Conservation (phyloP, 192 early-diverging fungal species). For the Umbelopsis isabellina region DNA sequence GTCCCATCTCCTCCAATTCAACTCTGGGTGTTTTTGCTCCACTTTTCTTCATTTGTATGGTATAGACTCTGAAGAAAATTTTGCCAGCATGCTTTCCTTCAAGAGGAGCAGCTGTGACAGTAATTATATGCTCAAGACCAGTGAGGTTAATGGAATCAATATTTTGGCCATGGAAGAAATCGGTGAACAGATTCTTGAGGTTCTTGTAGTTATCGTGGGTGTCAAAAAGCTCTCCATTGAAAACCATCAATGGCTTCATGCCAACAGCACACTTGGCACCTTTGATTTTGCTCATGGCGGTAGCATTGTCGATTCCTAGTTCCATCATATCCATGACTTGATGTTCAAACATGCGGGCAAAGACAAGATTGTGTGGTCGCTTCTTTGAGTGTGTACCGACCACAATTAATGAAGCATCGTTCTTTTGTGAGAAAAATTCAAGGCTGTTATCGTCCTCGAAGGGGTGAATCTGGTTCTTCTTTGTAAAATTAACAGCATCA, state of each 20-base stretch:
- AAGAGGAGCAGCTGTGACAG: conserved; percentile 71
- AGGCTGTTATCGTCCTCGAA: conserved; percentile 92
- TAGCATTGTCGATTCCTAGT: conserved; percentile 76
- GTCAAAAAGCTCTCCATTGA: conserved; percentile 89
- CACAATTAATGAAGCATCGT: conserved; percentile 91
- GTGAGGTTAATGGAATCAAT: conserved; percentile 78
- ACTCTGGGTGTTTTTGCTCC: conserved; percentile 86
- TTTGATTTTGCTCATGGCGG: conserved; percentile 75
- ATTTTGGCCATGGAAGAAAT: conserved; percentile 86
- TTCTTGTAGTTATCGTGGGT: conserved; percentile 67
- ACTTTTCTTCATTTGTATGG: conserved; percentile 83
- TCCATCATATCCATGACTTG: conserved; percentile 96
- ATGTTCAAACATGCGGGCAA: conserved; percentile 92
- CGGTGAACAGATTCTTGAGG: conserved; percentile 84
- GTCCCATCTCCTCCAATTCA: conserved; percentile 95
- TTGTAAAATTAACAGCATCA: conserved; percentile 84
- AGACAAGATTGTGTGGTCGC: conserved; percentile 90
- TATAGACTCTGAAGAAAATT: conserved; percentile 84
- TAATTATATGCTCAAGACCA: conserved; percentile 90
- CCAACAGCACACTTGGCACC: conserved; percentile 78
- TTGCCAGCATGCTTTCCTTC: conserved; percentile 56
- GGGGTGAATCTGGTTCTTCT: conserved; percentile 95
- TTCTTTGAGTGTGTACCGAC: conserved; percentile 95
- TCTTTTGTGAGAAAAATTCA: conserved; percentile 96
- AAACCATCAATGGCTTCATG: conserved; percentile 87